Evolutionary conservation across 2,329 filamentous ascomycete species (phyloP).

Genomic region (Fusarium lateritium): DNA sequence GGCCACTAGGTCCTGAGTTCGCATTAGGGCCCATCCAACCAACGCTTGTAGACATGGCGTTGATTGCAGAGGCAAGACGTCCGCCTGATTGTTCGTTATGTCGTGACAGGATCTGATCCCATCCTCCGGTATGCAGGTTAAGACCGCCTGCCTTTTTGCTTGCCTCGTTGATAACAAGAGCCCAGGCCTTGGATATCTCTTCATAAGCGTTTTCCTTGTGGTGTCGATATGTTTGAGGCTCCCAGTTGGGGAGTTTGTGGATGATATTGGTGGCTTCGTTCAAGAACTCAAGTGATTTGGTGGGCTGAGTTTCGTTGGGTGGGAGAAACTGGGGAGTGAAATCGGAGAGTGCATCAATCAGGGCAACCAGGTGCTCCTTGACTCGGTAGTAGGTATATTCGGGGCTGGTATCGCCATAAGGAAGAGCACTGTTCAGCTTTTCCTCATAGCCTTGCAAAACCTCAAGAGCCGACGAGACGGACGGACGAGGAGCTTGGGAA

Average conservation of each 20-base stretch:
- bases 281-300: conserved; percentile 86
- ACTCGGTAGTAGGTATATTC: conserved; percentile 98
- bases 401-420: conserved; percentile 86
- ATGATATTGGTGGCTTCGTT: conserved; percentile 92
- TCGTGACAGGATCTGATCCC: conserved; percentile 89
- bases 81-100: conserved; percentile 91
- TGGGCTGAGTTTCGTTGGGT: conserved; percentile 88
- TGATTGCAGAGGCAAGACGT: conserved; percentile 83
- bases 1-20: conserved; percentile 40
- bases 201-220: conserved; percentile 97
- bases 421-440: conserved; percentile 83
- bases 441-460: conserved; percentile 88
- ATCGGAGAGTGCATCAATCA: conserved; percentile 91
- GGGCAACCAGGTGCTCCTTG: conserved; percentile 81
- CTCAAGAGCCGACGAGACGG: conserved; percentile 82
- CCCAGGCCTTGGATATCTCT: conserved; percentile 95
- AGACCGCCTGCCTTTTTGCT: conserved; percentile 93
- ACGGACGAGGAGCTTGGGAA: conserved; percentile 87
- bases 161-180: conserved; percentile 89
- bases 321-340: conserved; percentile 97
- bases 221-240: conserved; percentile 87
- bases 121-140: conserved; percentile 88
- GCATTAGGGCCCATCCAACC: conserved; percentile 78
- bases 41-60: conserved; percentile 80
- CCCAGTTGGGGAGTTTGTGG: conserved; percentile 91